phyloP scores from a whole-genome alignment of 2,329 filamentous ascomycete genomes.

The Apiospora rasikravindrae region DNA sequence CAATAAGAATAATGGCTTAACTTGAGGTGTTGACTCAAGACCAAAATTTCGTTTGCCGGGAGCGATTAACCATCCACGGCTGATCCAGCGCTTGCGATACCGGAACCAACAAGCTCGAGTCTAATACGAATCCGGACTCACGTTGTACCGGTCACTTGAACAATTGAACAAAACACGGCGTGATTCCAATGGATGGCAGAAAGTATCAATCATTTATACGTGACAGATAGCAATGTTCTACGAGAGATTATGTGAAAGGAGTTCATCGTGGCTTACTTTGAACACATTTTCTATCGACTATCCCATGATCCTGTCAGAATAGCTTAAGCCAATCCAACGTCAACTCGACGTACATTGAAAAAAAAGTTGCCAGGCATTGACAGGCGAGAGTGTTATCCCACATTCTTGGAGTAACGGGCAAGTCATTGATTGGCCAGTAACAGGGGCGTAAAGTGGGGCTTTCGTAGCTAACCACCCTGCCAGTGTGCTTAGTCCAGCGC shows the following conservation, averaged over 20 bases:
- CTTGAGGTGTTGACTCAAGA: slow-evolving; percentile 30
- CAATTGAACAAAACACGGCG: neutral
- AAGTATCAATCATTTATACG: neutral
- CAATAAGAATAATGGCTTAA: slow-evolving; percentile 33
- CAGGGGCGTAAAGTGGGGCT: neutral
- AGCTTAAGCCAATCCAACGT: neutral
- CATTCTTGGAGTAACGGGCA: neutral
- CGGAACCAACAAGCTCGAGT: slow-evolving; percentile 15
- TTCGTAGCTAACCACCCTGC: neutral
- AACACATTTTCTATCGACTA: neutral
- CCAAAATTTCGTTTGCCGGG: slow-evolving; percentile 22
- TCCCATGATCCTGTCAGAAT: neutral
- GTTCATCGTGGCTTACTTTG: neutral
- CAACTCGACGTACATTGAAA: neutral
- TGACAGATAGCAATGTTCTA: neutral
- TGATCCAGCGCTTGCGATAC: slow-evolving; percentile 3
- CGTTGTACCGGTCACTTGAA: neutral
- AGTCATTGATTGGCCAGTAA: neutral
- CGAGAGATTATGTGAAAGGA: neutral
- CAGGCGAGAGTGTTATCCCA: neutral
- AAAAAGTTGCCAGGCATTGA: neutral
- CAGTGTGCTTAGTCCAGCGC: neutral
- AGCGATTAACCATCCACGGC: neutral
- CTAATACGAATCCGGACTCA: slow-evolving; percentile 15
- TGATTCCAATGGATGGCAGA: neutral